Conservation (phyloP, 1,284 basidiomycete species). For the Mrakiaceae sp. region DNA sequence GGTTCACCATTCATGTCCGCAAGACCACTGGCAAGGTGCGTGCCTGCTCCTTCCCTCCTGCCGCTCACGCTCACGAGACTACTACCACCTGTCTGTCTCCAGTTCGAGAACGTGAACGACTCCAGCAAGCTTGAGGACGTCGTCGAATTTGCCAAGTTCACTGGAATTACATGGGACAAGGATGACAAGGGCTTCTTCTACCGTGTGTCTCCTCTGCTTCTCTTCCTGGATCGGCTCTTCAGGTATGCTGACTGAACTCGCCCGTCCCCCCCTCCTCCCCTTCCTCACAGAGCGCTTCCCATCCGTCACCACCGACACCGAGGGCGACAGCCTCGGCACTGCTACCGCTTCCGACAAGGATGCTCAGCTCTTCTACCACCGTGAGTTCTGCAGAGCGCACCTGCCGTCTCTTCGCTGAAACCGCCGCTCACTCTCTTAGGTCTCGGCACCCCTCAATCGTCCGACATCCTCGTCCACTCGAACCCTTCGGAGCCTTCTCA, state of each 20-base stretch:
- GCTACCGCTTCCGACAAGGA: conserved; percentile 54
- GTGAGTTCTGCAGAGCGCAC: conserved; percentile 50
- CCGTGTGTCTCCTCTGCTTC: conserved; percentile 24
- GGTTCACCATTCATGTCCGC: conserved; percentile 55
- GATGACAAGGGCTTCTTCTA: conserved; percentile 74
- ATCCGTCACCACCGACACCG: conserved; percentile 43
- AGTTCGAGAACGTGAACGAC: conserved; percentile 38
- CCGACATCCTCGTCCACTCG: conserved; percentile 55
- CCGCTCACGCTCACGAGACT: too few species aligned
- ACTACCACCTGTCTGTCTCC: too few species aligned
- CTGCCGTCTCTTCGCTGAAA: conserved; percentile 36
- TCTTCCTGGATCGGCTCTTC: background rate
- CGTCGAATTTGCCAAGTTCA: conserved; percentile 65
- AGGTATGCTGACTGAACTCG: background rate
- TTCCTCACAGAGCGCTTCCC: conserved; percentile 48
- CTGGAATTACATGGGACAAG: conserved; percentile 55
- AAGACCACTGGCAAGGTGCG: conserved; percentile 44
- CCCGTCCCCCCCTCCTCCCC: too few species aligned
- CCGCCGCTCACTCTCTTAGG: background rate
- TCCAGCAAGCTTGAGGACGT: conserved; percentile 50
- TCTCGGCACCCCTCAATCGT: conserved; percentile 36
- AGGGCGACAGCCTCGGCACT: conserved; percentile 41
- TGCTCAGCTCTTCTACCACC: conserved; percentile 64
- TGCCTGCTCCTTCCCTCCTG: too few species aligned
- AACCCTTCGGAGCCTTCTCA: conserved; percentile 53